Conservation (phyloP, 1,139 yeast genomes). For the Pneumocystis wakefieldiae region DNA sequence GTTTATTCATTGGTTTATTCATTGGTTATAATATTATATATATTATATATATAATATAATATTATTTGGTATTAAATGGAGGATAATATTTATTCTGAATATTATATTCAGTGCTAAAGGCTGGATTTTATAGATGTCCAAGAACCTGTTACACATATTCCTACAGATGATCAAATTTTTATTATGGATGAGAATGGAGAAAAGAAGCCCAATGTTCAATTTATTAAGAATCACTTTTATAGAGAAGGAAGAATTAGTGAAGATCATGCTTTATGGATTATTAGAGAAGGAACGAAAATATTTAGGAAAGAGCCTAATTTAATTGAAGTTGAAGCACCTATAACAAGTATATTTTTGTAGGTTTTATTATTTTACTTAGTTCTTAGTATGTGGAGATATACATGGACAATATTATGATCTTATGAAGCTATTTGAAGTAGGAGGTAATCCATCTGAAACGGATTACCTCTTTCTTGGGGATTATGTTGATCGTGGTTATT, state of each 20-base stretch:
- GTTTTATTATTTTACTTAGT: not conserved
- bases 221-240: constrained; percentile 57
- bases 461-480: constrained; percentile 83
- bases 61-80: not conserved
- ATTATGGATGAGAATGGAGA: constrained; percentile 40
- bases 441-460: constrained; percentile 67
- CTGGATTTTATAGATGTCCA: constrained; percentile 28
- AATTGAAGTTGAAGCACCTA: constrained; percentile 75
- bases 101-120: not conserved
- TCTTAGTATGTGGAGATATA: constrained; percentile 66
- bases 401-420: constrained; percentile 92
- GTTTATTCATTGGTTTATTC: too few relatives aligned
- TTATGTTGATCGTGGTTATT: constrained; percentile 90
- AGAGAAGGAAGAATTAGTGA: constrained; percentile 69
- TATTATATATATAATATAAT: too few relatives aligned
- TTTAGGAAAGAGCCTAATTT: constrained; percentile 63
- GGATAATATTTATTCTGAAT: not conserved
- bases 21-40: too few relatives aligned
- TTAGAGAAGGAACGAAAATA: constrained; percentile 53
- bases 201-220: constrained; percentile 47
- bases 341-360: constrained; percentile 34
- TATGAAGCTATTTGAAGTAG: constrained; percentile 83
- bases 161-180: constrained; percentile 41
- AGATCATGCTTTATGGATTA: constrained; percentile 55
- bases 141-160: constrained; percentile 54